Conservation (phyloP, 2,329 filamentous ascomycete species). For the Pyrenochaeta sp. region DNA sequence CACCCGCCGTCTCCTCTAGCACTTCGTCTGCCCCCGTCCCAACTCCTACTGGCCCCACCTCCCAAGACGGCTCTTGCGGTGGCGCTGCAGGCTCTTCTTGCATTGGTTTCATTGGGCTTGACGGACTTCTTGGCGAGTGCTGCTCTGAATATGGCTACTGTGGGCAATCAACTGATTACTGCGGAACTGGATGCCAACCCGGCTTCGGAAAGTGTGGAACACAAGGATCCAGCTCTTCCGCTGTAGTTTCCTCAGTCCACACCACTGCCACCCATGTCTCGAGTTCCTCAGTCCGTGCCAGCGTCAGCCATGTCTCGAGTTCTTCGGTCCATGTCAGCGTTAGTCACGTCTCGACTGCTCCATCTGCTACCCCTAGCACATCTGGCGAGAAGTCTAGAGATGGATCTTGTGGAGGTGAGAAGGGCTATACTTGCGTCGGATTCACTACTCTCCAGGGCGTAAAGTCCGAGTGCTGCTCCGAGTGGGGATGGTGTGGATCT, state of each 20-base stretch:
- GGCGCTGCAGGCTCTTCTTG: slow-evolving; percentile 22
- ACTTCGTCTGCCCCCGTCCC: slow-evolving; percentile 18
- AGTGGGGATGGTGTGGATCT: slow-evolving; percentile 52
- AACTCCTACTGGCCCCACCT: slow-evolving; percentile 30
- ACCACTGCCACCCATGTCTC: background rate
- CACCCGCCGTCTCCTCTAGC: slow-evolving; percentile 37
- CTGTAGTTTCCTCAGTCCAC: background rate
- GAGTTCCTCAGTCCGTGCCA: background rate
- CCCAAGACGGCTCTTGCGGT: slow-evolving; percentile 33
- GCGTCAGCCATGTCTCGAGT: slow-evolving; percentile 2
- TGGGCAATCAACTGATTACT: slow-evolving; percentile 26
- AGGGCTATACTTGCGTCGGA: slow-evolving; percentile 33
- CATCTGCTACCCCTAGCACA: slow-evolving; percentile 17
- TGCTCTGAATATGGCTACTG: slow-evolving; percentile 56
- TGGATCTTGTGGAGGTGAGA: slow-evolving; percentile 30
- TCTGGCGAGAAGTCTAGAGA: slow-evolving; percentile 22
- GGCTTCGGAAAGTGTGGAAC: slow-evolving; percentile 36
- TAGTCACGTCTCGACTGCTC: slow-evolving; percentile 12
- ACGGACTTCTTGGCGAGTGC: slow-evolving; percentile 47
- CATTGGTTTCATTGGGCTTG: slow-evolving; percentile 34
- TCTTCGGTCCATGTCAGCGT: slow-evolving; percentile 2
- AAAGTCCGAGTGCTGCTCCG: slow-evolving; percentile 56
- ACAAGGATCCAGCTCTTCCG: background rate
- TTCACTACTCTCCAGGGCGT: slow-evolving; percentile 21
- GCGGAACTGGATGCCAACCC: slow-evolving; percentile 28